Evolutionary conservation across 2,329 filamentous ascomycete species (phyloP), one percentile per base, ranked within the genome.

Genomic region (Fusarium oxysporum): DNA sequence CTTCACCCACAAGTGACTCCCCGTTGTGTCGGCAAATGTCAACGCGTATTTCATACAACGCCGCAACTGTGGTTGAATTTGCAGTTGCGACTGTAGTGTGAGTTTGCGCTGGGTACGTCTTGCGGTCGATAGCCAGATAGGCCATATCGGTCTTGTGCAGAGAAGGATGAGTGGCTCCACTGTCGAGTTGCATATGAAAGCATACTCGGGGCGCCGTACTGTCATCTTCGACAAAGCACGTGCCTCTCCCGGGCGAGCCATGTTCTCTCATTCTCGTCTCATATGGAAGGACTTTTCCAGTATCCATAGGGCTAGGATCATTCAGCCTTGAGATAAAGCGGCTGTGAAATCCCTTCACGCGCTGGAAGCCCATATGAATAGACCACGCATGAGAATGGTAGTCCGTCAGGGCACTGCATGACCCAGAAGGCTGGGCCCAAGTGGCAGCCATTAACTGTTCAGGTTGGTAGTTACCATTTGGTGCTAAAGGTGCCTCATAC

Each of bases 311-410:
- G 8, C 8, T 21, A 21, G 23, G 32, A 25, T 35, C 37, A 16
- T 51, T 59, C 37, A 59, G 21, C 10, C 40, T 56, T 37, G 56
- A 43, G 38, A 45, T 16, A 8, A 63, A 6, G 30, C 76, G 76
- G 30, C 62, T 59, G 35, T 78, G 76, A 48, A 78, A 78, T 23
- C 64, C 59, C 21, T 30, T 72, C 14, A 78, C 73, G 3, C 73
- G 71, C 8, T 71, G 73, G 38, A 78, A 78, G 7, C 74, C 76
- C 76, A 78, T 78, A n/a, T 75, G 74, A n/a, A 78, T 77, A 19
- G 70, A 51, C 73, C 69, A 76, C 10, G 50, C 64, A 33, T 53
- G 32, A 30, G 66, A 25, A 30, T 53, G 55, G 40, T 23, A 59
- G 8, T 16, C 60, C n/a, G 35, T 64, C 47, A 62, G 44, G 37